Evolutionary conservation across 1,139 yeast genomes (phyloP), one percentile per base, ranked within the genome.

Genomic region (Yamadazyma friedrichii): DNA sequence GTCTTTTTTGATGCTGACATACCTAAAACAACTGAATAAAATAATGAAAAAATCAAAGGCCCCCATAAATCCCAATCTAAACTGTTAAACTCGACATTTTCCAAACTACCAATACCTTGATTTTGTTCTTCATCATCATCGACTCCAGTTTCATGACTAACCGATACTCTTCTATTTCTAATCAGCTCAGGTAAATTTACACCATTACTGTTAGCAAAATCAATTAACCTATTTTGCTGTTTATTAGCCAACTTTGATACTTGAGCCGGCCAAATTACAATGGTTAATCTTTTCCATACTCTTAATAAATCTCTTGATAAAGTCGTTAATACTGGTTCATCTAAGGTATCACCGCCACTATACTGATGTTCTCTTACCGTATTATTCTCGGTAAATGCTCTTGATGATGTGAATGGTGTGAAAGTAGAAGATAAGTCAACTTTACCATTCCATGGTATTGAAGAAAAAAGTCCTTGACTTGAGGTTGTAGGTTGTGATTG

Each of bases 1-100:
- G 69, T 74, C 17, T 51, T 43, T 3, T 53, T 52, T 59, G 74
- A 51, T 53, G 77, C 67, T 3, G 74, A 55, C 33, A 69, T 52
- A 1, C 82, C 79, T 41, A 78, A 62, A 4, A 74, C 67, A 35
- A 87, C 77, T 6, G 89, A 70, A 48, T 83, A 82, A 13, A 72
- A 61, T 38, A 88, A 67, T 13, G 88, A 81, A 54, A 88, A 85
- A 24, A 87, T 74, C 45, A 88, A 66, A 2, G 96, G 96, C 0
- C 96, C 96, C 95, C 95, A 88, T 39, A 87, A 64, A 61, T 87
- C 95, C 95, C 95, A 87, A 41, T 85, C 93, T 39, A 78, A 65
- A 46, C 65, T 72, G 45, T 65, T 44, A 28, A 50, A 44, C 26
- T 47, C 65, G 35, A 55, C 51, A 33, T 48, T 55, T 15, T 54